These are phyloP conservation scores for Nissolia schottii DNA, from an alignment of 306 rosid species.

Conservation along the genomic window DNA sequence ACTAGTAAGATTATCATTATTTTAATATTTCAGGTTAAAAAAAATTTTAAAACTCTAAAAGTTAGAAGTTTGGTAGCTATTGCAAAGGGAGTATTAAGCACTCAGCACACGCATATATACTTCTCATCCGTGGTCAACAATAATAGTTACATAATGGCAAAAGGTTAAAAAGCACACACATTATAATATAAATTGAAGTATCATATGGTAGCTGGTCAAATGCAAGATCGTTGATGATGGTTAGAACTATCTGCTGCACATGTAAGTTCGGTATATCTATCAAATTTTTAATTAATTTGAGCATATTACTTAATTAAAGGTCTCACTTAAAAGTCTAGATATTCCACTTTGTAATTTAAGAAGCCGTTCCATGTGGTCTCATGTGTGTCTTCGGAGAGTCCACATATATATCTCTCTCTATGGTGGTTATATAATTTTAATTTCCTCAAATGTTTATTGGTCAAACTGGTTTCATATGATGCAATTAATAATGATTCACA, in stretches of 20 bases:
- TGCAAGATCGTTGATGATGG: slow-evolving; percentile 12
- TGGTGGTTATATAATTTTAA: slow-evolving; percentile 7
- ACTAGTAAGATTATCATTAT: too few relatives aligned
- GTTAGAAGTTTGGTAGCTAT: too few relatives aligned
- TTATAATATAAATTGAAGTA: neutral
- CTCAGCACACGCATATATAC: neutral
- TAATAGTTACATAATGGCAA: neutral
- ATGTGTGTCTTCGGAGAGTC: slow-evolving; percentile 47
- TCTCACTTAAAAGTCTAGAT: slow-evolving; percentile 29
- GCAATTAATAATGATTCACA: slow-evolving; percentile 26
- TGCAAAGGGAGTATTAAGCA: too few relatives aligned
- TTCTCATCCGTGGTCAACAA: neutral
- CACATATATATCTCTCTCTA: slow-evolving; percentile 19
- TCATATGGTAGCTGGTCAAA: slow-evolving; percentile 22
- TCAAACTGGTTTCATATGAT: slow-evolving; percentile 38
- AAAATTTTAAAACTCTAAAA: too few relatives aligned
- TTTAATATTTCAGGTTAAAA: too few relatives aligned
- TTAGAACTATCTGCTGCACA: slow-evolving; percentile 29
- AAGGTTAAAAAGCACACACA: neutral
- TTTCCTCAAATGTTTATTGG: neutral
- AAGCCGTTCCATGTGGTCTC: slow-evolving; percentile 59
- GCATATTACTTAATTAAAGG: slow-evolving; percentile 25
- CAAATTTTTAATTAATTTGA: neutral
- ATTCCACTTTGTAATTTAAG: slow-evolving; percentile 23
- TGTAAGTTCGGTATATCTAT: slow-evolving; percentile 30